phyloP scores from a whole-genome alignment of 2,329 filamentous ascomycete species.

The Sarocladiaceae sp. region DNA sequence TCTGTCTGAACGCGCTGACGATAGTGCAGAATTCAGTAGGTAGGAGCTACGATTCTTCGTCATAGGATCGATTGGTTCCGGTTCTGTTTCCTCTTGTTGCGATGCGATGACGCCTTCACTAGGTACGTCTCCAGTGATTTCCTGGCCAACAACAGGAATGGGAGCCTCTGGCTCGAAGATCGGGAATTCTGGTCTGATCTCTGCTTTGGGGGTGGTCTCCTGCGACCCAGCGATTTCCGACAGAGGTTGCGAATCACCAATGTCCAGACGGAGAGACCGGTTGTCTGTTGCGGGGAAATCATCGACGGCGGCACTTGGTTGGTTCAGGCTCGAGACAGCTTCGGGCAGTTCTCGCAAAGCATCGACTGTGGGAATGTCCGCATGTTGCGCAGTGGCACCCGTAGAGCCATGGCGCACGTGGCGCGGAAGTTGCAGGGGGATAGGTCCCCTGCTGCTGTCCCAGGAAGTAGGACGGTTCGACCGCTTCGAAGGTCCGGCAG shows the following conservation, averaged over 20 bases:
- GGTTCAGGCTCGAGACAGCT: conserved; percentile 17
- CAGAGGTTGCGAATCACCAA: conserved; percentile 24
- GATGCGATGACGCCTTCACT: conserved; percentile 14
- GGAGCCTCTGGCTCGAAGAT: conserved; percentile 6
- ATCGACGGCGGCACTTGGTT: not conserved
- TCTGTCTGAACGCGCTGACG: conserved; percentile 24
- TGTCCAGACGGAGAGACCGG: conserved; percentile 36
- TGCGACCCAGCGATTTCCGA: conserved; percentile 55
- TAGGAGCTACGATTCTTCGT: conserved; percentile 40
- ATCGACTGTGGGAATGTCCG: conserved; percentile 40
- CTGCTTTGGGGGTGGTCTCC: conserved; percentile 66
- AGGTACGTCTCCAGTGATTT: not conserved
- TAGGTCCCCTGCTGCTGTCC: conserved; percentile 66
- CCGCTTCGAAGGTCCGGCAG: conserved; percentile 25
- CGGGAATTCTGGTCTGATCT: conserved; percentile 27
- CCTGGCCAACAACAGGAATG: conserved; percentile 9
- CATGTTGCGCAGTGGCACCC: conserved; percentile 24
- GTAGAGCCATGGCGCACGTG: conserved; percentile 39
- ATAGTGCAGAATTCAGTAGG: conserved; percentile 34
- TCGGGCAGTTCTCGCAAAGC: conserved; percentile 26
- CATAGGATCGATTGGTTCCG: conserved; percentile 34
- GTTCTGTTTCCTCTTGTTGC: conserved; percentile 22
- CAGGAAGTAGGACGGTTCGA: conserved; percentile 53
- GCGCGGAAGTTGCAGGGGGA: conserved; percentile 80
- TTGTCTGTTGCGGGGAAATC: conserved; percentile 10